These are phyloP conservation scores for Trapa bicornis DNA, from an alignment of 345 rosid species.

Conservation along the genomic window DNA sequence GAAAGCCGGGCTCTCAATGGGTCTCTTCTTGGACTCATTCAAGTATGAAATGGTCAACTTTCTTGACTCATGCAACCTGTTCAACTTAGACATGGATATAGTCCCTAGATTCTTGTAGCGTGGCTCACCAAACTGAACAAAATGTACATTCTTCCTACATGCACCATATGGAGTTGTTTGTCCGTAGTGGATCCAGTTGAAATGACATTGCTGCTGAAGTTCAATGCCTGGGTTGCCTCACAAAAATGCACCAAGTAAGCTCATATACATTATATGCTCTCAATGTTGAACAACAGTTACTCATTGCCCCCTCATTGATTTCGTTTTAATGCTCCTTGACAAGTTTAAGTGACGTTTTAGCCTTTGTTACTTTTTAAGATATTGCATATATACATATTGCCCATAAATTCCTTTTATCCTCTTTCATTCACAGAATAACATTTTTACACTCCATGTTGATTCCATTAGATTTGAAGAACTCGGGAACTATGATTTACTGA, in stretches of 20 bases:
- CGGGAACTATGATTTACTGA: too few relatives aligned
- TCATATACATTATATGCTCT: neutral
- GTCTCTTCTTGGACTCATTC: slow-evolving; percentile 92
- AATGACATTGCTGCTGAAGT: neutral
- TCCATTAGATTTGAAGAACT: too few relatives aligned
- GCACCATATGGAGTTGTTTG: neutral
- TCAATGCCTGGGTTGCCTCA: neutral
- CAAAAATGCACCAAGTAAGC: neutral
- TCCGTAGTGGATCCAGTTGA: neutral
- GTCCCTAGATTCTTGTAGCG: neutral
- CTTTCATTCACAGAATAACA: neutral
- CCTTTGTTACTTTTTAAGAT: neutral
- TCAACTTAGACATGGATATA: neutral
- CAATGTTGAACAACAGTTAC: neutral
- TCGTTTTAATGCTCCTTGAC: too few relatives aligned
- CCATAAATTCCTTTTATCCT: too few relatives aligned
- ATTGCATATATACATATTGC: too few relatives aligned
- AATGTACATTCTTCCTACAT: neutral
- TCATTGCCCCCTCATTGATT: too few relatives aligned
- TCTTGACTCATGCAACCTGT: neutral
- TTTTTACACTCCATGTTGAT: too few relatives aligned
- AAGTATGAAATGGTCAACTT: slow-evolving; percentile 42
- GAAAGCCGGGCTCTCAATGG: slow-evolving; percentile 82
- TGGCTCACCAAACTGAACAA: neutral
- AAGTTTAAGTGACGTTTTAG: neutral